Evolutionary conservation across 371 early-diverging fungal species (phyloP), one percentile per base, ranked within the genome.

Genomic region (Mucor velutinosus): DNA sequence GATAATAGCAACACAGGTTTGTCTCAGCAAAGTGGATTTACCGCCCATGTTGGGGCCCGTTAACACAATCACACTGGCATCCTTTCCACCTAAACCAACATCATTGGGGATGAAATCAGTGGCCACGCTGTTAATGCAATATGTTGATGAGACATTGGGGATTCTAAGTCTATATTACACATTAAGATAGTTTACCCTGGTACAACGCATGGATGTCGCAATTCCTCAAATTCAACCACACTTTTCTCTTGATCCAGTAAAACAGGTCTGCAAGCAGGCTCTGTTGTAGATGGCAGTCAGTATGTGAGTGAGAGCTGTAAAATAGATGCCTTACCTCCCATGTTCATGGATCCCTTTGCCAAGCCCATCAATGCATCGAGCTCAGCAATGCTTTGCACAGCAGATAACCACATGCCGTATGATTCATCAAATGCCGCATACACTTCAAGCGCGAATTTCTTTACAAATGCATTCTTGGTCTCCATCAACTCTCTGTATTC

Each of bases 41-140:
- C 95, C 95, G 72, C 95, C 94, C 93, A 94, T 94, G 68, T 95
- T 99, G 39, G 99, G 99, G 17, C 99, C 99, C 3, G 99, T 99
- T 55, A 99, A 75, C 4, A 99, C 85, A n/a, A 98, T 88, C 70
- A 99, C 86, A 64, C 86, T 92, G 32, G 93, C 84, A 0, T 80
- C 70, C 12, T 79, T 49, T 0, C 92, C 92, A 10, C 97, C 97
- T 3, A 99, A 85, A 15, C 75, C 63, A 0, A 92, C 89, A 79
- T 97, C 96, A 79, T 98, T 99, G 60, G 98, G 97, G 49, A 99
- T 96, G 76, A 97, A 98, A 65, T 93, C 93, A 0, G 86, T 75
- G 1, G 84, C 83, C 10, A 84, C 79, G 7, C 83, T 86, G 62
- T 51, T 39, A 29, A 55, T 29, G 25, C 21, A 55, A 27, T 23